These are phyloP conservation scores for Schwanniomyces vanrijiae DNA, from an alignment of 805 yeast genomes.

Conservation along the genomic window DNA sequence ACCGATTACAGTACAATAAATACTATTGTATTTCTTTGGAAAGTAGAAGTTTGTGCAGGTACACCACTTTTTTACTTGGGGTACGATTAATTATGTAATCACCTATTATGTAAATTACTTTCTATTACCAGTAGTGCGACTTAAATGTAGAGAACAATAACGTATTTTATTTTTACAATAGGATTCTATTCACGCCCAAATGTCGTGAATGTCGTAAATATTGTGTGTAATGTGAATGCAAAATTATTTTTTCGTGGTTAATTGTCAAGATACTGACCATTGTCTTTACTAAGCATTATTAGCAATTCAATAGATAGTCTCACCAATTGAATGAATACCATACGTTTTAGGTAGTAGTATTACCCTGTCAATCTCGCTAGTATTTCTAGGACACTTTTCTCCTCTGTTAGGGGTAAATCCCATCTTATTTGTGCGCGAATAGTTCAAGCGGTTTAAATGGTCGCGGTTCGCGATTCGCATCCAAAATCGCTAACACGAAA, in stretches of 20 bases:
- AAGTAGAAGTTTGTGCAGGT: no score
- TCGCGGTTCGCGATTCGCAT: not conserved
- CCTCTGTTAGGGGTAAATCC: no score
- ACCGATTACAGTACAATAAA: no score
- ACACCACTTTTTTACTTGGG: no score
- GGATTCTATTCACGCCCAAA: not conserved
- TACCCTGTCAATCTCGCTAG: not conserved
- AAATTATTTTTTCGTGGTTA: not conserved
- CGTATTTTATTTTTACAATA: not conserved
- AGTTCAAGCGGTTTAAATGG: not conserved
- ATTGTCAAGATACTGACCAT: not conserved
- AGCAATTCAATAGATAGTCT: not conserved
- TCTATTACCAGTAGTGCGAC: no score
- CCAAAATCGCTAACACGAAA: constrained; percentile 1
- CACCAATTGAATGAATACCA: not conserved
- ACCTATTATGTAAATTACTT: no score
- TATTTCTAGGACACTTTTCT: not conserved
- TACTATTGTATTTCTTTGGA: no score
- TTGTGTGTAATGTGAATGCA: not conserved
- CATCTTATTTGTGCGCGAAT: not conserved
- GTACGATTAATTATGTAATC: no score
- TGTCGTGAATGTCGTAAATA: no score
- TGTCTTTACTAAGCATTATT: not conserved
- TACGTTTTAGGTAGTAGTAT: not conserved
- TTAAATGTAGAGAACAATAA: no score